Base-by-base conservation (phyloP, 2,329 filamentous ascomycete genomes). In the Aspergillus amoenus region DNA sequence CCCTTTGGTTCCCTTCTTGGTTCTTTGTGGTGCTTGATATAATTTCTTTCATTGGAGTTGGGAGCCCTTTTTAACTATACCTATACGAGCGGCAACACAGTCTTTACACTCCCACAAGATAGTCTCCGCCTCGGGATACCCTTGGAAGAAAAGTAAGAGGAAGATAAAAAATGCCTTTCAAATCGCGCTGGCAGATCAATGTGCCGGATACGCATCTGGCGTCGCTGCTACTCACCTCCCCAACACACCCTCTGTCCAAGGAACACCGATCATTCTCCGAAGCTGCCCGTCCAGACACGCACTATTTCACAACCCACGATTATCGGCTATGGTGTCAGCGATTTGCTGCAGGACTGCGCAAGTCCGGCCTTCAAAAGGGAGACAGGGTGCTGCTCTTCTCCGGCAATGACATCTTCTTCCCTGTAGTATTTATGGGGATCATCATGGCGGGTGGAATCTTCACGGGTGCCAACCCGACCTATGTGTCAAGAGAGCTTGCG, bases 371-470 rank as follows among this genome's bases (percentile, higher is more conserved):
- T 17, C 75, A 85, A 60, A 76, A 78, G 0, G 88, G 89, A 11
- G 89, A 92, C 64, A 84, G 89, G 2, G 84, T 93, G 4, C 76
- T 93, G 46, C 75, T 93, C 18, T 93, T 88, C 73, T 87, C 88
- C 0, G 83, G 85, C 21, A 93, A 93, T 73, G 87, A 83, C 63
- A 72, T 93, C 13, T 90, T 88, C 76, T 90, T 88, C 68, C 88
- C 90, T 0, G 78, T 84, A 0, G 78, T 90, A 1, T 84, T 93
- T 53, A 79, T 91, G 72, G 90, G 90, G 15, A 80, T 89, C 18
- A 79, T 91, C 50, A 91, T 91, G 84, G 88, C 90, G 0, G 89
- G 89, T 4, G 89, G 88, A 2, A 78, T 93, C 53, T 93, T 93
- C 75, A 89, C 87, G 0, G 90, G 89, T 24, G 88, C 88, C 1